Conservation (phyloP, 441 rosid genomes). For the Populus hybrid region DNA sequence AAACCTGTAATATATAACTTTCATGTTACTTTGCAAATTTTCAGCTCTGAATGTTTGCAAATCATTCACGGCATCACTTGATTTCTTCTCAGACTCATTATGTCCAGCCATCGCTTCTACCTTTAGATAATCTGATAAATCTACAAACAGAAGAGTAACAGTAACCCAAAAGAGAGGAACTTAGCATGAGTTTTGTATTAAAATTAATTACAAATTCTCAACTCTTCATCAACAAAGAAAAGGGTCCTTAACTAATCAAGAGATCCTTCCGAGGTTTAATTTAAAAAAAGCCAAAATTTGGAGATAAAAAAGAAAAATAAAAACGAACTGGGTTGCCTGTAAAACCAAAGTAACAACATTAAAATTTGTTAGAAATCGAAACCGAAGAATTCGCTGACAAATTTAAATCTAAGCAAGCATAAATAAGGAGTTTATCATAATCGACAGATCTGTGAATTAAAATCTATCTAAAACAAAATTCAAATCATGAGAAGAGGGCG, state of each 20-base stretch:
- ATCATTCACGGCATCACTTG: constrained; percentile 51
- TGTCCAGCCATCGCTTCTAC: constrained; percentile 48
- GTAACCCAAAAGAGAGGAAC: background rate
- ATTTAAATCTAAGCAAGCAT: background rate
- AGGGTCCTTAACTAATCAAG: background rate
- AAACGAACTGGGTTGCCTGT: background rate
- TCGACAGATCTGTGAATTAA: constrained; percentile 10
- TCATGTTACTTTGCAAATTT: constrained; percentile 87
- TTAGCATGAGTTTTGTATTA: background rate
- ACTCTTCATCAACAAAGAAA: background rate
- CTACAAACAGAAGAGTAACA: constrained; percentile 10
- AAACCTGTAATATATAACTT: constrained; percentile 86
- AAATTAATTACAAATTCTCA: background rate
- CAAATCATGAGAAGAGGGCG: background rate
- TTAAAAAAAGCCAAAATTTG: background rate
- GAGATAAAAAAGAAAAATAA: background rate
- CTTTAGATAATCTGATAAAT: background rate
- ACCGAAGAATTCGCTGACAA: background rate
- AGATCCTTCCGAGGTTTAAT: background rate
- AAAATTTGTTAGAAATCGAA: background rate
- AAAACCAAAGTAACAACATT: background rate
- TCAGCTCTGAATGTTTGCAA: constrained; percentile 65
- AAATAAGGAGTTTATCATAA: background rate
- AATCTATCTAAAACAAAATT: background rate
- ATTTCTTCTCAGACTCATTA: constrained; percentile 55